Evolutionary conservation across 2,329 filamentous ascomycete genomes (phyloP).

Genomic region (Madurella fahalii): DNA sequence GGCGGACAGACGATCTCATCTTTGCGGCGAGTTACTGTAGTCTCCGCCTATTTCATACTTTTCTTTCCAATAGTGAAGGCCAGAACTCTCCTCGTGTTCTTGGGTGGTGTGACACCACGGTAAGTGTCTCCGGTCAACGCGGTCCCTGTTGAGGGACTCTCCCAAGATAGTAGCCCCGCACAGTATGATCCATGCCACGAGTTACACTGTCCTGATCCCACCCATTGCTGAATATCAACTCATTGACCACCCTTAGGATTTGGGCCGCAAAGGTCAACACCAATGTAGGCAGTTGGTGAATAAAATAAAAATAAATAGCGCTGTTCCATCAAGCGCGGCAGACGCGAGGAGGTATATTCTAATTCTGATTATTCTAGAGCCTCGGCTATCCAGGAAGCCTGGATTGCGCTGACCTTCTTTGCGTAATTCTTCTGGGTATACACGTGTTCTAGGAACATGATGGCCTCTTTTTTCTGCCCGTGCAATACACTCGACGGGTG

Average conservation of each 20-base stretch:
- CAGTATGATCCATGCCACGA: too few species aligned
- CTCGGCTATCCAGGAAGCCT: constrained; percentile 56
- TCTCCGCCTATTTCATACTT: neutral
- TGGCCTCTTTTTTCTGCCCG: constrained; percentile 60
- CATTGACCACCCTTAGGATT: too few species aligned
- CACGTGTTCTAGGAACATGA: constrained; percentile 66
- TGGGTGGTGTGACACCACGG: too few species aligned
- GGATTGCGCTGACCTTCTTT: constrained; percentile 60
- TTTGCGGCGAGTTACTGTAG: neutral
- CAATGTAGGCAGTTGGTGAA: neutral
- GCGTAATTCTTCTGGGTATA: constrained; percentile 64
- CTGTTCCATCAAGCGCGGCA: too few species aligned
- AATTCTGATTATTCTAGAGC: constrained; percentile 33
- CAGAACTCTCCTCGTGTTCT: neutral
- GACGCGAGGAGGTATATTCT: too few species aligned
- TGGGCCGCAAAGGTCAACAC: too few species aligned
- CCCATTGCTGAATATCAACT: too few species aligned
- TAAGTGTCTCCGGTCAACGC: too few species aligned
- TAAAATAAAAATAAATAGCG: neutral
- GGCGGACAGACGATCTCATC: constrained; percentile 22
- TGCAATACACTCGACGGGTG: constrained; percentile 61
- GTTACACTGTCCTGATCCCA: too few species aligned
- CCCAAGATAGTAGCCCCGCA: too few species aligned
- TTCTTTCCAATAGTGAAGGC: neutral
- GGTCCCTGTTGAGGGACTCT: too few species aligned